Percentiles rank a stretch among this genome's conserved stretches.
Evolutionary conservation across 306 rosid genomes (phyloP).

Genomic region (Castanospermum australe): DNA sequence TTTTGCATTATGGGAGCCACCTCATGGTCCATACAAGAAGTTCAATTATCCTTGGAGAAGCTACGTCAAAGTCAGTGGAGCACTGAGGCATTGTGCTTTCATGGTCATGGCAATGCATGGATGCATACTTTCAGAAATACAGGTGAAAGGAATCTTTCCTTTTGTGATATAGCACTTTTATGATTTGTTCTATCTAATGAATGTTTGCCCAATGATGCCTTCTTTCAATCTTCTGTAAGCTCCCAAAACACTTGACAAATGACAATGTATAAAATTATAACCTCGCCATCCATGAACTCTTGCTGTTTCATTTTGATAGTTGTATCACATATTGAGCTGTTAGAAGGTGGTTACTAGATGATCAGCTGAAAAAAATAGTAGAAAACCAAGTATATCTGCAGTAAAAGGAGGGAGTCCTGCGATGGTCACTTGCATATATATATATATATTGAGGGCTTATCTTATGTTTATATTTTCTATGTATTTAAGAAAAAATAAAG

Average conservation of each 20-base stretch:
- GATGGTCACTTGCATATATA: background rate
- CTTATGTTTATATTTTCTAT: background rate
- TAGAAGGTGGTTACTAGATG: background rate
- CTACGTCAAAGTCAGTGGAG: conserved; percentile 66
- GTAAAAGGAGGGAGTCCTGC: background rate
- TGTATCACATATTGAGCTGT: background rate
- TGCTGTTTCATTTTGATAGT: background rate
- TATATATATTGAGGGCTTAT: background rate
- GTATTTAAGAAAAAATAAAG: background rate
- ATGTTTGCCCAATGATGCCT: background rate
- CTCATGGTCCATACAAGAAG: conserved; percentile 68
- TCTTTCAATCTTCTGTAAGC: background rate
- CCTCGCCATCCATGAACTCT: background rate
- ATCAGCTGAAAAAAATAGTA: background rate
- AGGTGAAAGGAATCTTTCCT: conserved; percentile 40
- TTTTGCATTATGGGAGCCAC: conserved; percentile 84
- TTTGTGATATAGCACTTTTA: background rate
- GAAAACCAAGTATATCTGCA: background rate
- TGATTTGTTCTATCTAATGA: background rate
- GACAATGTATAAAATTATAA: background rate
- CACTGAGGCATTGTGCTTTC: conserved; percentile 79
- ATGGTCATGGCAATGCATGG: conserved; percentile 92
- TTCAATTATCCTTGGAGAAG: conserved; percentile 71
- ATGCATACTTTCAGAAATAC: conserved; percentile 80
- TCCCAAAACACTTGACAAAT: background rate